Conservation (phyloP, 164 flowering plant species). For the Tetrastigma voinierianum region DNA sequence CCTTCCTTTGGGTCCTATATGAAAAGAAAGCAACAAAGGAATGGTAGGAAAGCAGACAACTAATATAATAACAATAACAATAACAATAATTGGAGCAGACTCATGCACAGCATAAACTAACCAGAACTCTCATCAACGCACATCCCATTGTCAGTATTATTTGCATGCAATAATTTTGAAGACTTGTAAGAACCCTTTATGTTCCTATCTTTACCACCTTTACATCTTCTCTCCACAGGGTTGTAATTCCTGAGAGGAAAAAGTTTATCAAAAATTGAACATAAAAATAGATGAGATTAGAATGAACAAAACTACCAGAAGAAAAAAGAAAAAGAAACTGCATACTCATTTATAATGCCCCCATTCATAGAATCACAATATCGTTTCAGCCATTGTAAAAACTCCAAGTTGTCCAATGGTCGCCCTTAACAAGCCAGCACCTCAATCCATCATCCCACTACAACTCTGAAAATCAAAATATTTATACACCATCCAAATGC, state of each 20-base stretch:
- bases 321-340: not conserved
- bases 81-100: not conserved
- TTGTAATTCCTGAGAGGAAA: slow-evolving; percentile 61
- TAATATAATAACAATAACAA: slow-evolving; percentile 8
- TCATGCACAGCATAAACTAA: slow-evolving; percentile 19
- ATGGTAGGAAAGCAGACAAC: not conserved
- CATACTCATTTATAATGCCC: slow-evolving; percentile 89
- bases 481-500: no score
- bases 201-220: slow-evolving; percentile 59
- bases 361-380: slow-evolving; percentile 91
- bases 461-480: no score
- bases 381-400: slow-evolving; percentile 92
- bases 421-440: slow-evolving; percentile 91
- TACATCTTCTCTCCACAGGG: slow-evolving; percentile 83
- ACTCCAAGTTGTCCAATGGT: slow-evolving; percentile 93
- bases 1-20: slow-evolving; percentile 44
- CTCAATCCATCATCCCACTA: no score
- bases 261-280: not conserved
- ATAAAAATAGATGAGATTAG: not conserved
- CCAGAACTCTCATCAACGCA: slow-evolving; percentile 36
- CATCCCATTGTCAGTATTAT: slow-evolving; percentile 38
- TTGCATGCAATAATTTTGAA: slow-evolving; percentile 66
- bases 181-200: slow-evolving; percentile 42
- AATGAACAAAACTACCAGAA: not conserved
- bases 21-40: not conserved